A percentile compares a stretch with the other conserved stretches of the same genome.
Conservation (phyloP, 805 yeast genomes). For the Candida krabiensis region DNA sequence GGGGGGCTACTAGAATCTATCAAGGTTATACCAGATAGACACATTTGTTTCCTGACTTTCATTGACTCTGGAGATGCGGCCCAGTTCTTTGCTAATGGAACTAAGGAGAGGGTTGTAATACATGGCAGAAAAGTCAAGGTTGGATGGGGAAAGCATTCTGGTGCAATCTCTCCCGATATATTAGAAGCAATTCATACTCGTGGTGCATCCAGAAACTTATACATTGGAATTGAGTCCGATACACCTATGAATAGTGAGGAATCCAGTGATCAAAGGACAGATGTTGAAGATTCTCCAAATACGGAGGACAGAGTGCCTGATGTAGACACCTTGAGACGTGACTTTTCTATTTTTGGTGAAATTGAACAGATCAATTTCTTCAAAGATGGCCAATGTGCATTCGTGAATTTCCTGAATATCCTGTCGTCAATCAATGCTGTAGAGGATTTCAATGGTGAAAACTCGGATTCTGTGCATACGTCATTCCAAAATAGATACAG, state of each 20-base stretch:
- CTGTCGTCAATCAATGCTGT: conserved; percentile 63
- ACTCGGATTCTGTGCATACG: conserved; percentile 35
- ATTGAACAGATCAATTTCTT: conserved; percentile 75
- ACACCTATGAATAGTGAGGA: conserved; percentile 34
- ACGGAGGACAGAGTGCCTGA: conserved; percentile 36
- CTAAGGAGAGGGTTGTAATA: conserved; percentile 54
- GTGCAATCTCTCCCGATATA: conserved; percentile 56
- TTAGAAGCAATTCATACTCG: conserved; percentile 55
- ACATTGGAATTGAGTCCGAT: conserved; percentile 58
- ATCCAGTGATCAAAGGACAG: conserved; percentile 30
- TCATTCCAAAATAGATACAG: conserved; percentile 47
- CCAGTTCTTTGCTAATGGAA: conserved; percentile 55
- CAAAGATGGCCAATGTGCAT: conserved; percentile 70
- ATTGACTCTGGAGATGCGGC: conserved; percentile 64
- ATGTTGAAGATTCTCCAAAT: conserved; percentile 17
- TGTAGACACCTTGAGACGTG: conserved; percentile 52
- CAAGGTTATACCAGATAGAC: conserved; percentile 48
- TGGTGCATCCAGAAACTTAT: conserved; percentile 78
- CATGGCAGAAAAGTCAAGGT: conserved; percentile 63
- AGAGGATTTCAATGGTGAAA: conserved; percentile 48
- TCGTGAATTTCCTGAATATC: conserved; percentile 68
- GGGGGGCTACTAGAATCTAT: conserved; percentile 74
- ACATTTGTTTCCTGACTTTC: conserved; percentile 69
- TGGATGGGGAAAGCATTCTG: conserved; percentile 74
- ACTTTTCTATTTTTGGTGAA: conserved; percentile 65